Conservation (phyloP, 768 basidiomycete genomes). For the Gautieria morchelliformis region DNA sequence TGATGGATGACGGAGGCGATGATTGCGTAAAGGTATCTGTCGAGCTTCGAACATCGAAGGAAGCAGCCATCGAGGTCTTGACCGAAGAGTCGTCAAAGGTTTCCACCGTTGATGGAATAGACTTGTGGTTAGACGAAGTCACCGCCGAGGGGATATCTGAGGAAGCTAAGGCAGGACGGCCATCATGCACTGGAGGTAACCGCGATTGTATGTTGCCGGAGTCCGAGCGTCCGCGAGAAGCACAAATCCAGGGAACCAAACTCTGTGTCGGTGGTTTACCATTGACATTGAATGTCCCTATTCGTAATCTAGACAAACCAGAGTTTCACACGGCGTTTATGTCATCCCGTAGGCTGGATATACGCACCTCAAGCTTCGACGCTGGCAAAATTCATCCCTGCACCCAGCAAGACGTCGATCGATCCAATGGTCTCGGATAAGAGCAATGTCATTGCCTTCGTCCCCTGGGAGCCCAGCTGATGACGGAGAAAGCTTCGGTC, state of each 20-base stretch:
- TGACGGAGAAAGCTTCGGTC: conserved; percentile 50
- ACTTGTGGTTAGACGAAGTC: too few species aligned
- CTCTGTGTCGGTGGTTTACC: conserved; percentile 68
- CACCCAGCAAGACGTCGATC: conserved; percentile 30
- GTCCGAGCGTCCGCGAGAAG: too few species aligned
- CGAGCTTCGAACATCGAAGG: not conserved
- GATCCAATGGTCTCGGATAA: conserved; percentile 61
- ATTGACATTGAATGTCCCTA: conserved; percentile 83
- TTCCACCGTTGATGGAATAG: not conserved
- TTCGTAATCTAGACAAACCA: conserved; percentile 37
- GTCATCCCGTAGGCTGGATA: not conserved
- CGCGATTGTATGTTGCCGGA: not conserved
- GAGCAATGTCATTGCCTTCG: conserved; percentile 45
- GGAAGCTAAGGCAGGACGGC: not conserved
- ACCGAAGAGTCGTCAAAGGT: not conserved
- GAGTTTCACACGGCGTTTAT: not conserved
- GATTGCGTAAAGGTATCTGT: not conserved
- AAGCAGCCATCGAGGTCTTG: not conserved
- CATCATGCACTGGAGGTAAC: not conserved
- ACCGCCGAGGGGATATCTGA: not conserved
- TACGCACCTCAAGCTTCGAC: conserved; percentile 11
- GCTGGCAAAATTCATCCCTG: conserved; percentile 10
- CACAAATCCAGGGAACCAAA: conserved; percentile 53
- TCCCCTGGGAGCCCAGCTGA: conserved; percentile 55
- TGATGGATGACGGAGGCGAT: not conserved